These are phyloP conservation scores for Penicillium antarcticum DNA, from an alignment of 495 filamentous ascomycete species.

Conservation along the genomic window DNA sequence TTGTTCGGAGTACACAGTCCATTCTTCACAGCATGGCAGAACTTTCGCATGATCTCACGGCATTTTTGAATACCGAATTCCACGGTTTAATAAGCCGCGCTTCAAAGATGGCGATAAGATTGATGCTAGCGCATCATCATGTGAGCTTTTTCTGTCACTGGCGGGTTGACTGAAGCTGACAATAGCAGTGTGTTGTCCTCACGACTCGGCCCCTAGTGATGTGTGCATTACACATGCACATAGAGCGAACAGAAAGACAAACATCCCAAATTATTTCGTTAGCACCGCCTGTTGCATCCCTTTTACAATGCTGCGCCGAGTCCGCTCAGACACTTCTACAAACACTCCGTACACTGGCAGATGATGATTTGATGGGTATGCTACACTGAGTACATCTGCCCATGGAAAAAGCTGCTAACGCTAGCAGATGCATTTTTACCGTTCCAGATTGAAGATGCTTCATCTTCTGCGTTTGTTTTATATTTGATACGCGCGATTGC, in stretches of 20 bases:
- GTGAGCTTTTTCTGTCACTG: conserved; percentile 11
- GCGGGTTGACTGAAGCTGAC: neutral
- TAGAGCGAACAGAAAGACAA: conserved; percentile 21
- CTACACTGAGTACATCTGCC: neutral
- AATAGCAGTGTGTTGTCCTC: conserved; percentile 25
- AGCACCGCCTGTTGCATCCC: conserved; percentile 22
- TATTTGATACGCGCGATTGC: conserved; percentile 27
- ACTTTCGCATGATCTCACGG: conserved; percentile 25
- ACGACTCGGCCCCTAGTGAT: conserved; percentile 31
- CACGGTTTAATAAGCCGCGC: conserved; percentile 27
- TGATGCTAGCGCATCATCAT: conserved; percentile 32
- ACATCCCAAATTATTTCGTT: conserved; percentile 18
- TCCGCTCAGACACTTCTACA: conserved; percentile 33
- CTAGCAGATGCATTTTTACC: conserved; percentile 28
- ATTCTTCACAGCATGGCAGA: conserved; percentile 26
- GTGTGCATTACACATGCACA: conserved; percentile 32
- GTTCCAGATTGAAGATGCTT: conserved; percentile 32
- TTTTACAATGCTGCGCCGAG: conserved; percentile 29
- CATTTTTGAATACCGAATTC: conserved; percentile 24
- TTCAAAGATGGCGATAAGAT: conserved; percentile 28
- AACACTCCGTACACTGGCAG: conserved; percentile 26
- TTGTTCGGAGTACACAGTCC: conserved; percentile 28
- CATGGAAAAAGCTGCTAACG: neutral
- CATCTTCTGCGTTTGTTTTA: conserved; percentile 30
- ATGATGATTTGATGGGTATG: conserved; percentile 30